phyloP scores from a whole-genome alignment of 352 stramenopile genomes.

The Pythium aristosporum region DNA sequence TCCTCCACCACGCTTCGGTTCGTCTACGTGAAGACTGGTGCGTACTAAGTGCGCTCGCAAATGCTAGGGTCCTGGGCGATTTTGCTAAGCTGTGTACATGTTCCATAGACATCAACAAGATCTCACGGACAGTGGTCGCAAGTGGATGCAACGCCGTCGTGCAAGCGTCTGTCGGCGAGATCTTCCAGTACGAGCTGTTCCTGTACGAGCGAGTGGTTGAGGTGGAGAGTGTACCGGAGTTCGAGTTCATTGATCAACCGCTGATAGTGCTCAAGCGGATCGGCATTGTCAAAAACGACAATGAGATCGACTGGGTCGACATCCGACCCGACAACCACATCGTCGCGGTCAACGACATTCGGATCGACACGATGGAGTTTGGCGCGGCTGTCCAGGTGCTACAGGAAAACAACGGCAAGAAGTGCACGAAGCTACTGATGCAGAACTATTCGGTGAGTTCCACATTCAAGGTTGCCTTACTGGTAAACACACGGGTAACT shows the following conservation, averaged over 20 bases:
- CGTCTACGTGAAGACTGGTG: slow-evolving; percentile 82
- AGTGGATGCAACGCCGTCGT: slow-evolving; percentile 85
- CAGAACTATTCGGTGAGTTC: slow-evolving; percentile 76
- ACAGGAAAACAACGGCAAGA: slow-evolving; percentile 84
- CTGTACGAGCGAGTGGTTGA: slow-evolving; percentile 88
- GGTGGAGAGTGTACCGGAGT: slow-evolving; percentile 84
- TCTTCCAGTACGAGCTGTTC: slow-evolving; percentile 88
- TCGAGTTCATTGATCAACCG: slow-evolving; percentile 86
- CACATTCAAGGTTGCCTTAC: background rate
- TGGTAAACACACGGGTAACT: background rate
- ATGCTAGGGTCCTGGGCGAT: background rate
- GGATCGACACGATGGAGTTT: slow-evolving; percentile 85
- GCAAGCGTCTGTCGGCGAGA: slow-evolving; percentile 80
- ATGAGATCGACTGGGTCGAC: slow-evolving; percentile 78
- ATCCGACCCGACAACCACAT: slow-evolving; percentile 85
- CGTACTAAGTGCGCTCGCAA: slow-evolving; percentile 10
- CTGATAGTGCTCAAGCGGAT: slow-evolving; percentile 86
- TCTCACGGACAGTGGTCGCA: slow-evolving; percentile 77
- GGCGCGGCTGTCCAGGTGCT: slow-evolving; percentile 70
- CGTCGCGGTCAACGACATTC: slow-evolving; percentile 85
- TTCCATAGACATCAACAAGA: slow-evolving; percentile 77
- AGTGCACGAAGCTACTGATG: slow-evolving; percentile 87
- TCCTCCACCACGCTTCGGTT: slow-evolving; percentile 74
- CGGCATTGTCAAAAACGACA: slow-evolving; percentile 65
- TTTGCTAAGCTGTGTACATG: background rate